These are phyloP conservation scores for Scedosporium apiospermum DNA, from an alignment of 2,329 filamentous ascomycete genomes.

Conservation along the genomic window DNA sequence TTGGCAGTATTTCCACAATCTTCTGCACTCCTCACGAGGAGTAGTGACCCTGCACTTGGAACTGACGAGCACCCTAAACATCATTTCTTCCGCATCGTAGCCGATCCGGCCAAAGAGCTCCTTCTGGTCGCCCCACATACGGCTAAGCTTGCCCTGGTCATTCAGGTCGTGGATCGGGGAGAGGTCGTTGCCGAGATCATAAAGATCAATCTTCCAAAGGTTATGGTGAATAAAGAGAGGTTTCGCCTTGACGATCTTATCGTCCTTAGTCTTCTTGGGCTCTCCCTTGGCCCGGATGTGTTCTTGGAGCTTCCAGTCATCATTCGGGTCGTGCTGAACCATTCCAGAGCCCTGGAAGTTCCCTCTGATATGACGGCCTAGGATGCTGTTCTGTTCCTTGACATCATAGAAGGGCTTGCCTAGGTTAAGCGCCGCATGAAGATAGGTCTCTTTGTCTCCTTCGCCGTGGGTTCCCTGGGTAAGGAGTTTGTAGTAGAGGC, in stretches of 20 bases:
- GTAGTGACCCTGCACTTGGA: slow-evolving; percentile 16
- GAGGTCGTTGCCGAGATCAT: slow-evolving; percentile 13
- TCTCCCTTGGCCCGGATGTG: slow-evolving; percentile 8
- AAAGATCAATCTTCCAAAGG: slow-evolving; percentile 25
- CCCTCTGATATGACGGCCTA: slow-evolving; percentile 22
- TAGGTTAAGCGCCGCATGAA: slow-evolving; percentile 32
- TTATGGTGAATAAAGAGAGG: slow-evolving; percentile 26
- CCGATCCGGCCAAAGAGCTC: slow-evolving; percentile 16
- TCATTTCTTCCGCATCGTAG: slow-evolving; percentile 22
- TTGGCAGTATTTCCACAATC: slow-evolving; percentile 25
- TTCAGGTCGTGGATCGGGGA: slow-evolving; percentile 12
- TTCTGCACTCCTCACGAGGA: slow-evolving; percentile 16
- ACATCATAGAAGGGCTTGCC: slow-evolving; percentile 29
- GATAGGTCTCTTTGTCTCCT: slow-evolving; percentile 40
- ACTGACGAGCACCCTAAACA: slow-evolving; percentile 22
- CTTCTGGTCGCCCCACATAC: slow-evolving; percentile 20
- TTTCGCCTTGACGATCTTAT: slow-evolving; percentile 11
- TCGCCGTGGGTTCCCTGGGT: slow-evolving; percentile 31
- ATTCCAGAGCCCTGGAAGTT: slow-evolving; percentile 16
- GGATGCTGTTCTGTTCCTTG: slow-evolving; percentile 18
- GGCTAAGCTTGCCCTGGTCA: slow-evolving; percentile 13
- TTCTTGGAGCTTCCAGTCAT: slow-evolving; percentile 17
- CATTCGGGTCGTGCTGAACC: slow-evolving; percentile 20
- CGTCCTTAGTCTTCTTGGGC: slow-evolving; percentile 9
- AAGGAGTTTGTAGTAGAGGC: slow-evolving; percentile 38